Evolutionary conservation across 2,329 filamentous ascomycete species (phyloP), one percentile per base, ranked within the genome.

Genomic region (Sporothrix humicola): DNA sequence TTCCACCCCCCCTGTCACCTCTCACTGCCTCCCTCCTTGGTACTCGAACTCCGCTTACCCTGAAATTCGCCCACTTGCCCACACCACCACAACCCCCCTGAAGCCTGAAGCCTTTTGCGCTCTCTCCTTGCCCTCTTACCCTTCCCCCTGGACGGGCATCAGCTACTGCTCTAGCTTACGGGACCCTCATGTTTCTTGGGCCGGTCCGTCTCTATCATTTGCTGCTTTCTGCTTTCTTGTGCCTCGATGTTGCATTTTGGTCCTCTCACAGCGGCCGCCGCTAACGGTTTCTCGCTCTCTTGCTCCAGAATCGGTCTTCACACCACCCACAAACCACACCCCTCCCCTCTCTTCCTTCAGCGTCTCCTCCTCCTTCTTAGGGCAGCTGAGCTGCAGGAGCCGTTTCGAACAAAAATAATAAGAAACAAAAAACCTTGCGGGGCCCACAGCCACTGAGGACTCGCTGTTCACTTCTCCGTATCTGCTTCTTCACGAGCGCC

Each of bases 341-440:
- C 20, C 50, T 31, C 46, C 63, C 31, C 26, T 69, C 23, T 61
- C 63, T 37, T 69, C 65, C 65, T 61, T 48, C 69, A 48, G 54
- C 31, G 65, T 48, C 69, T 58, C 44, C 66, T 72, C 50, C 63
- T 74, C 63, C 50, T 73, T 72, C 68, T 72, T 72, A 74, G 69
- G 71, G 73, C 75, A 76, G 75, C 73, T 76, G 75, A 74, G 75
- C 75, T 76, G 75, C 73, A 73, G 71, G 69, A 71, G 63, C 59
- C 69, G 69, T 74, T 75, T 75, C 73, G 69, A 69, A 72, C 48
- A 31, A 70, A 50, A 65, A 56, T 23, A 68, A 63, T 50, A 73
- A 42, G 17, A 48, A 52, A 61, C 15, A 61, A 69, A 59, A 69
- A 48, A 59, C 17, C 65, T 37, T 73, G 52, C 61, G 26, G 69